Conservation (phyloP, 2,329 filamentous ascomycete genomes). For the Trichophyton mentagrophytes region DNA sequence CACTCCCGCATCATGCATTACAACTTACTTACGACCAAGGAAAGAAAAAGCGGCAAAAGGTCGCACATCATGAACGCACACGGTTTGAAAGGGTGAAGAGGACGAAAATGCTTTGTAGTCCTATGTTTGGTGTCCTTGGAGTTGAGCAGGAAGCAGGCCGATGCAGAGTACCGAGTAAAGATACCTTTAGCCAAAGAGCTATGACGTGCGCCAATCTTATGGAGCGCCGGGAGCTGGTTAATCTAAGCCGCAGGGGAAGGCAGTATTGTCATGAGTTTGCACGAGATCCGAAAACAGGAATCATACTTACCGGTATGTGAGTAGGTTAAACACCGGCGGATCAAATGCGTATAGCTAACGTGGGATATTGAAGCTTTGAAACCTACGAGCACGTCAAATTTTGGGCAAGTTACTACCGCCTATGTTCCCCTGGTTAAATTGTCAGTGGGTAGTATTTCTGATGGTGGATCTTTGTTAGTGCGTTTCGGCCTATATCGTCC, state of each 20-base stretch:
- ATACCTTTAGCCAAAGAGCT: constrained; percentile 20
- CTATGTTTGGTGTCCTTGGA: constrained; percentile 16
- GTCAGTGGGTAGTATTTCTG: neutral
- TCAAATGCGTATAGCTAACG: neutral
- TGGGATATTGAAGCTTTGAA: neutral
- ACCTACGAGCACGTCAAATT: neutral
- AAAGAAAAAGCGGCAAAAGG: constrained; percentile 21
- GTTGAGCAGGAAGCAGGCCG: constrained; percentile 22
- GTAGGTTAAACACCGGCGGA: neutral
- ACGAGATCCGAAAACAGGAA: constrained; percentile 25
- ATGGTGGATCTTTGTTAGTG: neutral
- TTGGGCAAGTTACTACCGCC: constrained; percentile 8
- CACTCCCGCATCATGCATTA: neutral
- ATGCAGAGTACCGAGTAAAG: constrained; percentile 11
- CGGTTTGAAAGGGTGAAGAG: constrained; percentile 25
- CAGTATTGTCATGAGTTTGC: constrained; percentile 14
- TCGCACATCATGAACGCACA: constrained; percentile 18
- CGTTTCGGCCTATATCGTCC: constrained; percentile 3
- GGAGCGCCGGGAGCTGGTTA: constrained; percentile 20
- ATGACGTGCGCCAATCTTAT: constrained; percentile 24
- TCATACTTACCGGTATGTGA: constrained; percentile 26
- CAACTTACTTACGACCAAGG: neutral
- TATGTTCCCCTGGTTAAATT: neutral
- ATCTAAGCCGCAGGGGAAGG: constrained; percentile 15
- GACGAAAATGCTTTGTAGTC: constrained; percentile 19